Percentiles rank a stretch among this genome's conserved stretches.
Evolutionary conservation across 192 early-diverging fungal genomes (phyloP).

Genomic region (Coemansia sp.): DNA sequence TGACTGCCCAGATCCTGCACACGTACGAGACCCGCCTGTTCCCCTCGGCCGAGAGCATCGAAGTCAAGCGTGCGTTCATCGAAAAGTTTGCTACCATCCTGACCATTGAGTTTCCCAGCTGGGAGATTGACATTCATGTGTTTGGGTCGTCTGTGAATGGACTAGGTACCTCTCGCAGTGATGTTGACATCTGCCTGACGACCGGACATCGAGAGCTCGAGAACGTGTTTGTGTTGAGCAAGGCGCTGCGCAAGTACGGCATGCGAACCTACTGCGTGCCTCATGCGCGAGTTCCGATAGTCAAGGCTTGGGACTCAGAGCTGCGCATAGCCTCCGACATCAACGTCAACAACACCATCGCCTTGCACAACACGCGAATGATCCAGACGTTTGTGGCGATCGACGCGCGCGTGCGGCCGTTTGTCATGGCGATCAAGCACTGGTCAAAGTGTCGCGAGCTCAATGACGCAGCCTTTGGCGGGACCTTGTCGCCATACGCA

Average conservation of each 20-base stretch:
- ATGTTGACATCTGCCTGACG: constrained; percentile 93
- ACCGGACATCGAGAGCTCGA: constrained; percentile 78
- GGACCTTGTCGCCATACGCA: constrained; percentile 91
- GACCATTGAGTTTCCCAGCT: constrained; percentile 78
- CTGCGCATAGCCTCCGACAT: constrained; percentile 88
- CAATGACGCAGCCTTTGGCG: constrained; percentile 92
- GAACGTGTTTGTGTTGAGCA: constrained; percentile 74
- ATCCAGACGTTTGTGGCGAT: constrained; percentile 87
- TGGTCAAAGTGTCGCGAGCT: constrained; percentile 85
- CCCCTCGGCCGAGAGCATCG: constrained; percentile 69
- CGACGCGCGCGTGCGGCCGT: constrained; percentile 84
- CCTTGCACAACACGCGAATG: constrained; percentile 86
- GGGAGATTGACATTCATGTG: constrained; percentile 74
- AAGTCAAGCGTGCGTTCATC: constrained; percentile 67
- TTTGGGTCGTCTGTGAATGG: constrained; percentile 95
- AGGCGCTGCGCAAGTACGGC: constrained; percentile 72
- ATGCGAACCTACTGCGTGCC: constrained; percentile 82
- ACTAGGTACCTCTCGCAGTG: constrained; percentile 78
- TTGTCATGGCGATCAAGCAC: constrained; percentile 92
- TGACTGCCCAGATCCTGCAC: constrained; percentile 63
- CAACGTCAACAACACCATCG: constrained; percentile 92
- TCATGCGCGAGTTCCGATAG: constrained; percentile 90
- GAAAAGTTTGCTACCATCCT: constrained; percentile 81
- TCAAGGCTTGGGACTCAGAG: constrained; percentile 89
- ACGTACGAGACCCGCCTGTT: constrained; percentile 62